Base-by-base conservation (phyloP, 139 green algal species). In the Chlorella ohadii region DNA sequence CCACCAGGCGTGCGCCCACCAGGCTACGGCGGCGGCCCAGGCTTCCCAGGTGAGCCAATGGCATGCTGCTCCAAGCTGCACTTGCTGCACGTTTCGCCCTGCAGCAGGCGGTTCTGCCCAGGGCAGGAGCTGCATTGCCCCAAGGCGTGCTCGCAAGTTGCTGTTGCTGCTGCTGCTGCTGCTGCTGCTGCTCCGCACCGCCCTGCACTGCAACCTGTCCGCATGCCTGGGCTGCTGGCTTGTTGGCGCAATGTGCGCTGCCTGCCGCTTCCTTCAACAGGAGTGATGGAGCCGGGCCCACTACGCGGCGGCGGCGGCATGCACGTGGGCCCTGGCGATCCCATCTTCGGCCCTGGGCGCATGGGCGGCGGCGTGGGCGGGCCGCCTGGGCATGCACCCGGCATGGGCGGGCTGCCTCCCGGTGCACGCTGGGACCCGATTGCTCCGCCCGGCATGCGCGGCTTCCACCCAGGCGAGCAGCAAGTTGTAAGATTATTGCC, bases 371-470 rank as follows among this genome's bases (percentile, higher is more conserved):
- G 72, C 7, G 16, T 59, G 27, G 72, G 61, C 34, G 41, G 31
- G 22, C 66, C 55, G 1, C 64, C 38, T 1, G 76, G 65, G 12
- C 33, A 27, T 16, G 56, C n/a, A 0, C 23, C 51, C 12, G 15
- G 51, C 51, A 59, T 59, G 51, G 12, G 12, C 9, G 51, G 38
- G 1, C 66, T 86, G 61, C 87, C 87, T 11, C 68, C 83, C 9
- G 86, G 86, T 31, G 87, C 84, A 38, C 76, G 84, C 22, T 93
- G 75, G 78, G 90, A 93, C 78, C 90, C 90, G 15, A 92, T 93
- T 39, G 84, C 66, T 3, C 90, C 90, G n/a, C 86, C 83, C 23
- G 90, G 90, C 36, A 76, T 89, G 79, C 85, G 51, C 5, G 88
- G 88, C 23, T 89, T 87, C 67, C 19, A 68, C 28, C 88, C 88